Base-by-base conservation (phyloP, 352 stramenopile species). In the Phytopythium aichiense region DNA sequence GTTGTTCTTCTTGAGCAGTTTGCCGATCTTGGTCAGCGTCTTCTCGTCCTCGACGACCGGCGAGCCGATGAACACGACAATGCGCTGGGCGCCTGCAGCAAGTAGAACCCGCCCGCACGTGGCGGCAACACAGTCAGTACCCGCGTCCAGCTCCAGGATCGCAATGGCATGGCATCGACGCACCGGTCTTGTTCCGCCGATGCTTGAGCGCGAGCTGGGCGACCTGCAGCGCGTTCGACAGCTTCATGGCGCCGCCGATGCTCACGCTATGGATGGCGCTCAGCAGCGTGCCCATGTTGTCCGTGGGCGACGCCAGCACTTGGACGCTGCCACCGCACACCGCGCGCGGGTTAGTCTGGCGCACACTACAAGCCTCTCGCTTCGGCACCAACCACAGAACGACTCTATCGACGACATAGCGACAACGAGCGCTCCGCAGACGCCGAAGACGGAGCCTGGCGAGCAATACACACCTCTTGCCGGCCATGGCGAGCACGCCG, bases 1-100 rank as follows among this genome's bases (percentile, higher is more conserved):
- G 74, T 99, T 99, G 81, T 99, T 99, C 84, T 99, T 99, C 81
- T 99, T 99, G 48, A 99, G 84, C 50, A 98, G 81, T 64, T 99
- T 98, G 69, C 94, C 97, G 56, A 98, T 97, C 77, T 98, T 99
- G n/a, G 83, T 86, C 52, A 97, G 73, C 56, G 78, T 74, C 65
- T 95, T 94, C 60, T 96, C 88, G 66, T 98, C 91, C 53, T 97
- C 92, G 15, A 81, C 79, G 57, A 98, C 91, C 28, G 94, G 94
- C 20, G 89, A 97, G 43, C 95, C 97, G 31, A 99, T 94, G 71
- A 99, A 99, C 46, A 99, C 77, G 13, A 99, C 91, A 53, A 99
- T 81, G 43, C 87, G 82, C 69, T 96, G 84, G 1, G 79, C 79
- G 55, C 84, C 83, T 89, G 52, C 33, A 38, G 33, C 11, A 8